Base-by-base conservation (phyloP, 495 filamentous ascomycete species). In the Hypoxylon cercidicola region DNA sequence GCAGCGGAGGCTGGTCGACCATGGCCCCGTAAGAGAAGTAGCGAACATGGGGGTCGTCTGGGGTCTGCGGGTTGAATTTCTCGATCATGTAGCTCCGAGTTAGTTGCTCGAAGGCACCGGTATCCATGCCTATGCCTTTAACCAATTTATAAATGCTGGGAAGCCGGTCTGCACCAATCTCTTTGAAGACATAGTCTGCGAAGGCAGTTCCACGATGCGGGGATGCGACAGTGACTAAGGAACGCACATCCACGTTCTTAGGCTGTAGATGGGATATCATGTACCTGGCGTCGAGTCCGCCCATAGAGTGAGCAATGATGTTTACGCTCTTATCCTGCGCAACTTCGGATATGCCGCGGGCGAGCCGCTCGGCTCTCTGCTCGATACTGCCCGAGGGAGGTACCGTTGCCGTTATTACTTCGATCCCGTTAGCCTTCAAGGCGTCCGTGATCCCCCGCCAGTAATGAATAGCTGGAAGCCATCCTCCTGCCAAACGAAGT, bases 11-110 rank as follows among this genome's bases (percentile, higher is more conserved):
- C 20, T 55, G 74, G 16, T 88, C 74, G 28, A 91, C 80, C 56
- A 81, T 85, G 30, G 95, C 95, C 1, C 95, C 94, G 69, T 97
- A 97, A 13, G 92, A 96, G 74, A 92, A 97, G 72, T 97, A 97
- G 78, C 84, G 79, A n/a, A 96, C 88, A n/a, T 77, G 78, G 12
- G 87, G 81, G 10, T 86, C 74, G 75, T 99, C 87, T 5, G 89
- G 93, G 0, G 90, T 91, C 13, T 79, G 82, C 0, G 89, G 88
- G 67, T 97, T 99, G 81, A 99, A 99, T 8, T 82, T 82, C 16
- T 90, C 83, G 9, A 72, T 59, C 92, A 97, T 96, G 76, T 97
- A 96, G 57, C 80, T 78, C 11, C 82, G 83, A 0, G 94, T 97
- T 19, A 99, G 76, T 75, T 99, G 93, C 20, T 80, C 77, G 74